These are phyloP conservation scores for Sugiyamaella floridensis DNA, from an alignment of 805 yeast species.

Conservation along the genomic window DNA sequence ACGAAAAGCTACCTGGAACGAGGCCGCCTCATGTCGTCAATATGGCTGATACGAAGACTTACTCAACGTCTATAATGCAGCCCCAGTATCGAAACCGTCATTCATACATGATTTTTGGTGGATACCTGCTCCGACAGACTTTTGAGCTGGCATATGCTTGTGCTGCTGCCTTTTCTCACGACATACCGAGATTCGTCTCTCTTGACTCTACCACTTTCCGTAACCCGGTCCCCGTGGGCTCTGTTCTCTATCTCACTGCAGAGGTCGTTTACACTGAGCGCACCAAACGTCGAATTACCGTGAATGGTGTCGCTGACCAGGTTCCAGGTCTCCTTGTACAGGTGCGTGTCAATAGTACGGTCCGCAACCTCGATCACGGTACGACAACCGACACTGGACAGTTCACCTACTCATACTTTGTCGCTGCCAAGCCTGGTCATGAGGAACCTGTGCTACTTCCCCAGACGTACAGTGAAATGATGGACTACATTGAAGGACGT, in stretches of 20 bases:
- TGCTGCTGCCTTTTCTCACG: conserved; percentile 79
- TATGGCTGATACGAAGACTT: conserved; percentile 65
- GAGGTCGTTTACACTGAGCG: conserved; percentile 83
- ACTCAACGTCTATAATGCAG: conserved; percentile 84
- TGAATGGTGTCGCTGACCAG: conserved; percentile 14
- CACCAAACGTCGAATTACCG: conserved; percentile 34
- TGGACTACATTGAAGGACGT: conserved; percentile 82
- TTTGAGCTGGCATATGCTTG: conserved; percentile 92
- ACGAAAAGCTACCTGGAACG: conserved; percentile 24
- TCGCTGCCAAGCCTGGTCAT: conserved; percentile 26
- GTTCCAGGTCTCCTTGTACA: conserved; percentile 71
- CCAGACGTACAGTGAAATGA: conserved; percentile 84
- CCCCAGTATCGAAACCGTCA: conserved; percentile 95
- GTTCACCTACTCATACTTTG: conserved; percentile 83
- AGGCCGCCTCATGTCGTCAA: conserved; percentile 48
- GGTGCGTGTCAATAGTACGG: conserved; percentile 79
- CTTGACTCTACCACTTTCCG: conserved; percentile 87
- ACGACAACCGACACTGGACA: conserved; percentile 70
- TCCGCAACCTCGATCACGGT: conserved; percentile 58
- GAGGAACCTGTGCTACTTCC: conserved; percentile 67
- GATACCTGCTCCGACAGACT: conserved; percentile 83
- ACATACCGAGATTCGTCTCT: conserved; percentile 83
- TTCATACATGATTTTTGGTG: conserved; percentile 92
- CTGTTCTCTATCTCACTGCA: conserved; percentile 77
- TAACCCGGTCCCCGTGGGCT: conserved; percentile 94